Conservation (phyloP, 139 green algal species). For the Auxenochlorella protothecoides region DNA sequence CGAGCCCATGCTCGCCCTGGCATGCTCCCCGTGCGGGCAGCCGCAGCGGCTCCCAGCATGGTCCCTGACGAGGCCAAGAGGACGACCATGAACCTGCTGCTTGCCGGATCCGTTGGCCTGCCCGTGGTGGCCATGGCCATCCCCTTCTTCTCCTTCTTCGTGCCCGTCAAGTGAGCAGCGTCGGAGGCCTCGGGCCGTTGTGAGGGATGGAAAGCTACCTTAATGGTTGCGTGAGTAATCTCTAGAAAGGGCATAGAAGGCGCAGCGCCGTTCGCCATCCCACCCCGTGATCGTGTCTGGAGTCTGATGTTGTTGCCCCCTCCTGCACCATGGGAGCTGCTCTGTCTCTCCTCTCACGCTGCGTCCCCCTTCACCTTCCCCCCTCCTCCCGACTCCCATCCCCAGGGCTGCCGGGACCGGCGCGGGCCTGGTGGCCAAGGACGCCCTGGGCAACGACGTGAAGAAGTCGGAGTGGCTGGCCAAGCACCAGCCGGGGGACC, state of each 20-base stretch:
- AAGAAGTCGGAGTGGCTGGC: constrained; percentile 62
- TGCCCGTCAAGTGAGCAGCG: constrained; percentile 46
- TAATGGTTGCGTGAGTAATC: too few relatives aligned
- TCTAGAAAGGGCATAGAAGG: too few relatives aligned
- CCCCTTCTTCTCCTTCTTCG: constrained; percentile 67
- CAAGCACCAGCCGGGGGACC: constrained; percentile 75
- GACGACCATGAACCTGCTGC: constrained; percentile 85
- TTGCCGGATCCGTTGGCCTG: constrained; percentile 53
- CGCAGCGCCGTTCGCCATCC: too few relatives aligned
- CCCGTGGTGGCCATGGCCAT: constrained; percentile 50
- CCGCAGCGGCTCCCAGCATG: too few relatives aligned
- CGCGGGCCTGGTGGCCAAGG: constrained; percentile 81
- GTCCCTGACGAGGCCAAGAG: constrained; percentile 35
- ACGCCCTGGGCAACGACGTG: constrained; percentile 92
- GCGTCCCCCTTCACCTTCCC: background rate
- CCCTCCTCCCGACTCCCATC: background rate
- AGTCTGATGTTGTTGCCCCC: background rate
- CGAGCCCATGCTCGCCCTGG: too few relatives aligned
- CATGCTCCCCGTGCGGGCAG: too few relatives aligned
- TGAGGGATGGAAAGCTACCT: background rate
- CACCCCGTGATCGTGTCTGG: background rate
- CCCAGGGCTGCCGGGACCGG: constrained; percentile 58
- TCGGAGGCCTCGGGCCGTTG: background rate
- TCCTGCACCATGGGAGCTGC: background rate
- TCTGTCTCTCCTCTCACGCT: background rate